A percentile compares a stretch with the other conserved stretches of the same genome.
phyloP scores from a whole-genome alignment of 23 red algal genomes.

The Gracilaria domingensis region DNA sequence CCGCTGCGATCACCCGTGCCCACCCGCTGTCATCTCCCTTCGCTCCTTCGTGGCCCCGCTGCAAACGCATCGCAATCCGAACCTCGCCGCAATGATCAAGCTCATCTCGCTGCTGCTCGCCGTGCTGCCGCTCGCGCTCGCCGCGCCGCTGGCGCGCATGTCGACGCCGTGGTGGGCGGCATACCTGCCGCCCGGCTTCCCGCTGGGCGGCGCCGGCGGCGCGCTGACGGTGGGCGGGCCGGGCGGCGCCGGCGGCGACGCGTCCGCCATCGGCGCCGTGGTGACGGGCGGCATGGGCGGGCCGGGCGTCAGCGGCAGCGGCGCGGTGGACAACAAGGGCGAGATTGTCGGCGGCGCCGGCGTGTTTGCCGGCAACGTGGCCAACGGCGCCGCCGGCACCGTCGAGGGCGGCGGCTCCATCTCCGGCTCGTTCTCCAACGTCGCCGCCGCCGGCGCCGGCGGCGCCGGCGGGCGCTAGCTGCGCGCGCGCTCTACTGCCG shows the following conservation, averaged over 20 bases:
- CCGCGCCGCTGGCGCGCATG: not conserved
- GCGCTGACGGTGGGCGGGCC: not conserved
- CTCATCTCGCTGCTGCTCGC: not conserved
- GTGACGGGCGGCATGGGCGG: constrained; percentile 8
- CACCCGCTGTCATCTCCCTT: too few relatives aligned
- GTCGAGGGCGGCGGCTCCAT: not conserved
- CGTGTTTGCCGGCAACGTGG: not conserved
- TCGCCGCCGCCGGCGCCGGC: not conserved
- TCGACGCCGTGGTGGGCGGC: not conserved
- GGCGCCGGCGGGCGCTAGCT: not conserved
- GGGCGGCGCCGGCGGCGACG: not conserved
- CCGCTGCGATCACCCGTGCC: too few relatives aligned
- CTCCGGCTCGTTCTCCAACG: not conserved
- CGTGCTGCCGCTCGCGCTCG: not conserved
- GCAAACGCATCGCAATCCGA: not conserved
- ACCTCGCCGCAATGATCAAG: not conserved
- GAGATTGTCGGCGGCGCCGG: not conserved
- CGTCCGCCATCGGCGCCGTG: not conserved
- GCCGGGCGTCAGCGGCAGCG: not conserved
- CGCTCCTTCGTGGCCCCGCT: too few relatives aligned
- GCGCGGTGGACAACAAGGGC: not conserved
- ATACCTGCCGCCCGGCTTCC: not conserved
- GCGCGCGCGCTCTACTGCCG: too few relatives aligned
- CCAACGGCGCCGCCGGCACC: not conserved
- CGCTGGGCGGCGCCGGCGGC: too few relatives aligned